Evolutionary conservation across 768 basidiomycete genomes (phyloP), one percentile per base, ranked within the genome.

Genomic region (Leucosporidium creatinivorum): DNA sequence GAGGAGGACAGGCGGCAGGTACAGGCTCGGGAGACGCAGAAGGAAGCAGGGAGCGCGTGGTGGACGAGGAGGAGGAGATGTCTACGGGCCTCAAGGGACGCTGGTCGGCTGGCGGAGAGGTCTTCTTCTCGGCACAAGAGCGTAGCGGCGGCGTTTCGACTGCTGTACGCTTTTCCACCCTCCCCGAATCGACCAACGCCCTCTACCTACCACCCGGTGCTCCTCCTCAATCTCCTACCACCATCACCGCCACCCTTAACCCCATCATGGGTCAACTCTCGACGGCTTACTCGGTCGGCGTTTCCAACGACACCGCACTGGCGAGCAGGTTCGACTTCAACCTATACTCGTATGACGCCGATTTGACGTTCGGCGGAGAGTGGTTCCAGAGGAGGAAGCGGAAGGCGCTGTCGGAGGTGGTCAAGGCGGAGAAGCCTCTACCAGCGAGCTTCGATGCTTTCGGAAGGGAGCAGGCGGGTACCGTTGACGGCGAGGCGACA

Each of bases 201-300:
- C 51, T n/a, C 9, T 13, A 44, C 13, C 39, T 44, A 44, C 39
- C 39, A 6, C 39, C 39, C 3, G 70, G 63, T 83, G 87, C 5
- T 86, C 87, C 52, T 26, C 81, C 85, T 25, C 91, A 92, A 76
- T 91, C 94, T 0, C 92, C 94, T 1, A 96, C 93, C 1, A 93
- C 93, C 21, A 87, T 96, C 59, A 94, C 93, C 5, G 89, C 93
- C 7, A 83, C 94, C 31, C 91, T 93, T 78, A 97, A 96, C 77
- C 94, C 94, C 0, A 91, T 98, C 84, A 85, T 97, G 66, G 94
- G 94, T 1, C 93, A 97, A 76, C 82, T 97, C 57, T 91, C 91
- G 2, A 83, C 88, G 10, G 91, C 93, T 48, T 97, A 97, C 77
- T 87, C 91, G 0, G 91, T 93, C 3, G 88, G 87, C 61, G 87